Conservation (phyloP, 225 moss, liverwort and hornwort genomes). For the Marchantia paleacea region DNA sequence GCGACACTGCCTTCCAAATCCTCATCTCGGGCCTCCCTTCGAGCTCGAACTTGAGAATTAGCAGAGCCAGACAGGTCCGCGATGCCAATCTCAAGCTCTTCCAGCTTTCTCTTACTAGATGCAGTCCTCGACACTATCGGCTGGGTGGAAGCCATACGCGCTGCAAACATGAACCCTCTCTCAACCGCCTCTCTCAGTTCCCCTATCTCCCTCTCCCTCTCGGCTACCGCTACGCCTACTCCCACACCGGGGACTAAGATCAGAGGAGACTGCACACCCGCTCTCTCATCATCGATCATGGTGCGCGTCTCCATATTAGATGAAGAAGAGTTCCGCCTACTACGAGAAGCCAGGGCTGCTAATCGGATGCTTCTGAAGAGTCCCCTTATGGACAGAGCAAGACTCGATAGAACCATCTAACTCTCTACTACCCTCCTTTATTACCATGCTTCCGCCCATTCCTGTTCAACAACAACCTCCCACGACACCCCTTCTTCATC, state of each 20-base stretch:
- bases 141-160: slow-evolving; percentile 51
- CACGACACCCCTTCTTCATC: not conserved
- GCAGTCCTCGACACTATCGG: slow-evolving; percentile 56
- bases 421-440: slow-evolving; percentile 25
- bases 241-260: slow-evolving; percentile 60
- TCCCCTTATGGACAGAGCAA: slow-evolving; percentile 79
- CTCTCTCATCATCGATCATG: slow-evolving; percentile 68
- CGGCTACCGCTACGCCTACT: slow-evolving; percentile 33
- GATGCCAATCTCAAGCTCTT: slow-evolving; percentile 85
- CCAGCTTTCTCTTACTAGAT: slow-evolving; percentile 90
- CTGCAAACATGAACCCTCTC: slow-evolving; percentile 84
- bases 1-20: slow-evolving; percentile 69
- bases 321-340: slow-evolving; percentile 30
- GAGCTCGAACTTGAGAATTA: slow-evolving; percentile 73
- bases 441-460: slow-evolving; percentile 44
- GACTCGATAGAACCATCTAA: slow-evolving; percentile 91
- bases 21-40: slow-evolving; percentile 80
- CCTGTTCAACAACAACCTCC: slow-evolving; percentile 7
- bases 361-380: slow-evolving; percentile 84
- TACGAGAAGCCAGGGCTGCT: slow-evolving; percentile 41
- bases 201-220: slow-evolving; percentile 29
- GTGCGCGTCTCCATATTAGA: slow-evolving; percentile 60
- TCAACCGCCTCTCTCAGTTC: slow-evolving; percentile 48
- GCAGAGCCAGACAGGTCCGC: slow-evolving; percentile 66
- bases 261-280: slow-evolving; percentile 48